These are phyloP conservation scores for Xylariaceae sp. DNA, from an alignment of 2,329 filamentous ascomycete genomes.

Conservation along the genomic window DNA sequence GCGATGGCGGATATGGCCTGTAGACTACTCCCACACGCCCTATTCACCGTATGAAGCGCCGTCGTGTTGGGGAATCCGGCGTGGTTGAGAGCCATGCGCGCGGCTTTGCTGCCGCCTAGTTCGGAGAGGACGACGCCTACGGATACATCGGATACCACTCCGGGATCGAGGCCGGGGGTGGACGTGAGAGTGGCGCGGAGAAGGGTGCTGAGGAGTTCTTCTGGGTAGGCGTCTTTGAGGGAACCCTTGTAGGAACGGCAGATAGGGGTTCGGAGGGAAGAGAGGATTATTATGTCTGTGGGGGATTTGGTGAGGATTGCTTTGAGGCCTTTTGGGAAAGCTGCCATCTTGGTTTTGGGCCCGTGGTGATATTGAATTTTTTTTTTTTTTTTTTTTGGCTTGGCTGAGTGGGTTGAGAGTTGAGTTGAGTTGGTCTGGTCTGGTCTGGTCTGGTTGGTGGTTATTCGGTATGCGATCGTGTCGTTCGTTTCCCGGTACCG, in stretches of 20 bases:
- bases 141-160: slow-evolving; percentile 62
- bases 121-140: slow-evolving; percentile 88
- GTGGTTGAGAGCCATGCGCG: slow-evolving; percentile 84
- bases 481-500: no score
- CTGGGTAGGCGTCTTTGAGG: slow-evolving; percentile 83
- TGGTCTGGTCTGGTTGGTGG: no score
- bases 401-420: not conserved
- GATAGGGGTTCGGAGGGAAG: slow-evolving; percentile 81
- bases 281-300: slow-evolving; percentile 81
- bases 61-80: slow-evolving; percentile 68
- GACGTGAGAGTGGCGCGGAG: slow-evolving; percentile 63
- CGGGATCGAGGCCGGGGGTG: slow-evolving; percentile 65
- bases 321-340: slow-evolving; percentile 59
- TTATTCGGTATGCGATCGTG: no score
- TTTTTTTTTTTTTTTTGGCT: not conserved
- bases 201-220: slow-evolving; percentile 71
- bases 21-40: slow-evolving; percentile 75
- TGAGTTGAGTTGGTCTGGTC: not conserved
- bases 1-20: slow-evolving; percentile 71
- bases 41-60: slow-evolving; percentile 79
- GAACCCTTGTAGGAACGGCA: slow-evolving; percentile 77
- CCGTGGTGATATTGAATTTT: not conserved
- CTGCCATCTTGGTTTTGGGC: slow-evolving; percentile 12
- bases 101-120: slow-evolving; percentile 84
- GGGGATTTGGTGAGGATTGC: slow-evolving; percentile 73